These are phyloP conservation scores for Leptographium procerum DNA, from an alignment of 2,329 filamentous ascomycete genomes.

Conservation along the genomic window DNA sequence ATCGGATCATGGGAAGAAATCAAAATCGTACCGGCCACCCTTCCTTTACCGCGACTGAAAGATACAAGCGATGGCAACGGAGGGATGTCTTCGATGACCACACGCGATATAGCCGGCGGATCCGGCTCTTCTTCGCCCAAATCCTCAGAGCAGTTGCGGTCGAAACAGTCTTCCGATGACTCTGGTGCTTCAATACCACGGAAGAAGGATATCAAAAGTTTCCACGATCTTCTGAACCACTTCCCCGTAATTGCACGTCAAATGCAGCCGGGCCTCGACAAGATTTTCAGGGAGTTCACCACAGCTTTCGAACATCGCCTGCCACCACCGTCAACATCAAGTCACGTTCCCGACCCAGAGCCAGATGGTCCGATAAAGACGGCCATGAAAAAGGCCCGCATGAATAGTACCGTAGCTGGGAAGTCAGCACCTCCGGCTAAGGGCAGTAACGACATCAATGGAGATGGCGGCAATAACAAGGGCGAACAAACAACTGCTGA, in stretches of 20 bases:
- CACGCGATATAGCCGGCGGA: constrained; percentile 5
- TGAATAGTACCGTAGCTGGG: constrained; percentile 30
- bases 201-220: constrained; percentile 87
- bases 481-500: background rate
- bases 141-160: background rate
- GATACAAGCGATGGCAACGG: background rate
- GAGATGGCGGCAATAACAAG: background rate
- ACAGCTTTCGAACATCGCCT: constrained; percentile 75
- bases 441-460: constrained; percentile 17
- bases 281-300: constrained; percentile 80
- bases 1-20: constrained; percentile 72
- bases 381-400: constrained; percentile 43
- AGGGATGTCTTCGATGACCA: background rate
- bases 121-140: constrained; percentile 8
- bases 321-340: constrained; percentile 58
- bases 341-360: constrained; percentile 45
- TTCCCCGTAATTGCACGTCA: constrained; percentile 95
- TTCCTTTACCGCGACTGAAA: constrained; percentile 24
- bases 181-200: constrained; percentile 35
- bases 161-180: constrained; percentile 18
- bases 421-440: constrained; percentile 17
- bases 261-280: constrained; percentile 87
- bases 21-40: constrained; percentile 55
- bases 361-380: constrained; percentile 45
- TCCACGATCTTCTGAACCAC: constrained; percentile 77